Percentiles rank a stretch among this genome's conserved stretches.
phyloP scores from a whole-genome alignment of 768 basidiomycete genomes.

The Hygrophorus russula region DNA sequence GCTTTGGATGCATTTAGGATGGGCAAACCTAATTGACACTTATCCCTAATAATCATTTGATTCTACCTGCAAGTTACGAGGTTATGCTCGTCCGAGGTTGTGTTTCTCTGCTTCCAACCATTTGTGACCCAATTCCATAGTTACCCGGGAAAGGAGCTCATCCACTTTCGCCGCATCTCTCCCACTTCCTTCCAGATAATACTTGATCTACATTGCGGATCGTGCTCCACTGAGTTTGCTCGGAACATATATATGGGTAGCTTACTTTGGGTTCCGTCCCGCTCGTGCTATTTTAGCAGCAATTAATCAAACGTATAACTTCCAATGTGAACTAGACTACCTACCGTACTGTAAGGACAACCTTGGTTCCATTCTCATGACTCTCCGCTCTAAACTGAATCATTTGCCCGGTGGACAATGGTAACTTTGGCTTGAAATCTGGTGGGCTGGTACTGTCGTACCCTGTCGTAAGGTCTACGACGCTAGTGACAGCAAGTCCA shows the following conservation, averaged over 20 bases:
- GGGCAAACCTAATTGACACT: conserved; percentile 11
- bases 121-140: conserved; percentile 44
- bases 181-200: conserved; percentile 77
- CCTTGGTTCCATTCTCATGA: conserved; percentile 26
- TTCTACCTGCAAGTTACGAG: not conserved
- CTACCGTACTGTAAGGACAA: conserved; percentile 65
- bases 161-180: conserved; percentile 34
- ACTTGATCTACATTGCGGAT: conserved; percentile 55
- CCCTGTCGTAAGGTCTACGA: conserved; percentile 68
- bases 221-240: not conserved
- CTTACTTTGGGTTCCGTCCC: conserved; percentile 84
- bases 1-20: conserved; percentile 40
- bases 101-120: conserved; percentile 65
- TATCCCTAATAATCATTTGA: not conserved
- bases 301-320: not conserved
- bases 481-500: conserved; percentile 43
- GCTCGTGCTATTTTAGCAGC: conserved; percentile 47
- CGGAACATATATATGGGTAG: not conserved
- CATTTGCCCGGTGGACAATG: conserved; percentile 77
- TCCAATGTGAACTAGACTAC: conserved; percentile 6
- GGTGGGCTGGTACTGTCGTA: conserved; percentile 73
- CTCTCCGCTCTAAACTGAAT: conserved; percentile 60
- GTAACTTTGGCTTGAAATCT: conserved; percentile 45
- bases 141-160: conserved; percentile 39
- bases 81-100: conserved; percentile 24